Conservation (phyloP, 2,329 filamentous ascomycete genomes). For the Sclerotinia subarctica region DNA sequence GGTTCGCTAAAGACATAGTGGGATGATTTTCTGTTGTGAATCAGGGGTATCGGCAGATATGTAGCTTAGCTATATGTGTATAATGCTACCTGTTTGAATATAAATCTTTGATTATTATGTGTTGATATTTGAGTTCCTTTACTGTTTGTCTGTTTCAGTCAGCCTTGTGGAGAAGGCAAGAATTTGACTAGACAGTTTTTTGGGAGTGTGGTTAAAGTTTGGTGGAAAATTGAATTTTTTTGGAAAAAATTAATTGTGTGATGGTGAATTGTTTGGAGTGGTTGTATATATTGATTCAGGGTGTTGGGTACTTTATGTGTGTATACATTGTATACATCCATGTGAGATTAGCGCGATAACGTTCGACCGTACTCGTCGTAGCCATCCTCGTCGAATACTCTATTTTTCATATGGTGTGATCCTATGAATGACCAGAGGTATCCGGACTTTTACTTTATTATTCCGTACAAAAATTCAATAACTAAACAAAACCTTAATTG, state of each 20-base stretch:
- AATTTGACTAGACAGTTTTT: too few species aligned
- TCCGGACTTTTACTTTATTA: neutral
- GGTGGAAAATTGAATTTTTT: rapidly evolving
- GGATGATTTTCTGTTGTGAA: neutral
- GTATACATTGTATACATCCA: too few species aligned
- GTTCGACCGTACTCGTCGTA: neutral
- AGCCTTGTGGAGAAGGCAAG: too few species aligned
- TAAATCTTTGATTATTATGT: neutral
- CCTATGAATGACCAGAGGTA: neutral
- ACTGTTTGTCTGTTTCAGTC: too few species aligned
- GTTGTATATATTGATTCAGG: neutral
- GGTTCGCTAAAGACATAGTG: slow-evolving; percentile 12
- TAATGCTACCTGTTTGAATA: neutral
- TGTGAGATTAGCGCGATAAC: neutral
- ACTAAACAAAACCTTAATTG: neutral
- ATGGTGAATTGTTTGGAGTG: neutral
- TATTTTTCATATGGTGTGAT: neutral
- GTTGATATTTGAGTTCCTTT: neutral
- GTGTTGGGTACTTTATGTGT: neutral
- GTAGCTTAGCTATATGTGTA: neutral
- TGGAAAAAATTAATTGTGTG: neutral
- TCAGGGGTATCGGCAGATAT: neutral
- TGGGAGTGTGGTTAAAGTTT: neutral
- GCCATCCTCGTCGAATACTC: neutral
- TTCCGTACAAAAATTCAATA: too few species aligned